Evolutionary conservation across 805 yeast species (phyloP), one percentile per base, ranked within the genome.

Genomic region (Dipodascus albidus): DNA sequence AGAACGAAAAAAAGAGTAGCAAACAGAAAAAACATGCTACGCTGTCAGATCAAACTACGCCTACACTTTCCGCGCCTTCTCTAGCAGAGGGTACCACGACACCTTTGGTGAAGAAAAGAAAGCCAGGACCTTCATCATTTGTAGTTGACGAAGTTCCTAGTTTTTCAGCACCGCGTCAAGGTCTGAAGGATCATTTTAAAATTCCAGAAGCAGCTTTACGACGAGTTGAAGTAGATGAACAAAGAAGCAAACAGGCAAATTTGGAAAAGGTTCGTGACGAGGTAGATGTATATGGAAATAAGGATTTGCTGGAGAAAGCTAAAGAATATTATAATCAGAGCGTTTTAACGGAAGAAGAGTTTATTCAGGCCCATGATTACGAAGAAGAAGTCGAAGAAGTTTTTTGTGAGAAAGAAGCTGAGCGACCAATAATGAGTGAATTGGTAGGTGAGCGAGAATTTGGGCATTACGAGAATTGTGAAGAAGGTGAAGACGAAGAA

Each of bases 151-250:
- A 27, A 27, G 33, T 27, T 6, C 11, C 33, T 27, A 27, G 33
- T 27, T 27, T 27, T 27, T 27, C 33, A 27, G 33, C 33, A 27
- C 6, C 33, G 33, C 33, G 33, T 27, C 6, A 11, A 27, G 33
- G 33, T n/a, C n/a, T n/a, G n/a, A n/a, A n/a, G n/a, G n/a, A n/a
- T n/a, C n/a, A n/a, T n/a, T n/a, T n/a, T n/a, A n/a, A n/a, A n/a
- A n/a, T n/a, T n/a, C n/a, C 38, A 9, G 14, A 31, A 15, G 15
- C 38, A 9, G 38, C 38, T 9, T 15, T 31, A 31, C 67, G 14
- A 9, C 48, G 17, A 42, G 48, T 42, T 17, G 77, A 77, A 57
- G 59, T 58, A 6, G 38, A 21, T 14, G 23, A 6, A 50, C 49
- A 11, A 53, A 56, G 2, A 58, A 52, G 2, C 56, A 54, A 8